Evolutionary conservation across 1,284 basidiomycete species (phyloP).

Genomic region (Ustilago esculenta): DNA sequence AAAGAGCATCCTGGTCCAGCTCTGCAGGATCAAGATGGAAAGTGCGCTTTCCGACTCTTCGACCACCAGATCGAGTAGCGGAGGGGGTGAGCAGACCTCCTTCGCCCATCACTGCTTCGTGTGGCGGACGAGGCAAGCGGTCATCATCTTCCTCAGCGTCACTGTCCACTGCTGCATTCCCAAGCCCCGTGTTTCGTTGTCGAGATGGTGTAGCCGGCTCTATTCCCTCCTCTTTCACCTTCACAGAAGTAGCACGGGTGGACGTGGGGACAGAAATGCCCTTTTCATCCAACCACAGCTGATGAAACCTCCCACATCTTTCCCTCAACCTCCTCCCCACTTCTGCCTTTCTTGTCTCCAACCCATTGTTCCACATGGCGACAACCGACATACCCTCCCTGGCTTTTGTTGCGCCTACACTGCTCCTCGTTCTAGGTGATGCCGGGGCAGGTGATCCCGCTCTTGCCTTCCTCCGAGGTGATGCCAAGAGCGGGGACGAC

Average conservation of each 20-base stretch:
- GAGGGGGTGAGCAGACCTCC: slow-evolving; percentile 41
- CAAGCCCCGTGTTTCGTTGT: too few relatives aligned
- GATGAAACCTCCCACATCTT: slow-evolving; percentile 43
- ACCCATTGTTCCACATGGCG: slow-evolving; percentile 63
- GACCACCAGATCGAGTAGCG: slow-evolving; percentile 34
- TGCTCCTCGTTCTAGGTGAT: slow-evolving; percentile 23
- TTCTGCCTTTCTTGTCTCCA: slow-evolving; percentile 58
- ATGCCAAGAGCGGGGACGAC: slow-evolving; percentile 16
- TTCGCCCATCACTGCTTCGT: slow-evolving; percentile 73
- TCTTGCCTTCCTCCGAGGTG: slow-evolving; percentile 7
- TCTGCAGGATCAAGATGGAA: slow-evolving; percentile 39
- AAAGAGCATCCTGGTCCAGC: slow-evolving; percentile 16
- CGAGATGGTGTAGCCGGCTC: slow-evolving; percentile 23
- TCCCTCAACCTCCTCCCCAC: slow-evolving; percentile 45
- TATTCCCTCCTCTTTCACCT: neutral
- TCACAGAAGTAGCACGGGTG: neutral
- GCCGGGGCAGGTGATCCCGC: slow-evolving; percentile 2
- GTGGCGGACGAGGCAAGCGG: slow-evolving; percentile 72
- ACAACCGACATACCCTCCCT: slow-evolving; percentile 56
- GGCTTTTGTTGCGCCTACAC: slow-evolving; percentile 16
- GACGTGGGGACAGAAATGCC: slow-evolving; percentile 24
- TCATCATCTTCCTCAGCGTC: slow-evolving; percentile 85
- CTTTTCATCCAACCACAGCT: slow-evolving; percentile 45
- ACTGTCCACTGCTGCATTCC: slow-evolving; percentile 72
- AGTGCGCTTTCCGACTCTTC: slow-evolving; percentile 28